These are phyloP conservation scores for Ceratobasidium sp. DNA, from an alignment of 1,284 basidiomycete species.

Conservation along the genomic window DNA sequence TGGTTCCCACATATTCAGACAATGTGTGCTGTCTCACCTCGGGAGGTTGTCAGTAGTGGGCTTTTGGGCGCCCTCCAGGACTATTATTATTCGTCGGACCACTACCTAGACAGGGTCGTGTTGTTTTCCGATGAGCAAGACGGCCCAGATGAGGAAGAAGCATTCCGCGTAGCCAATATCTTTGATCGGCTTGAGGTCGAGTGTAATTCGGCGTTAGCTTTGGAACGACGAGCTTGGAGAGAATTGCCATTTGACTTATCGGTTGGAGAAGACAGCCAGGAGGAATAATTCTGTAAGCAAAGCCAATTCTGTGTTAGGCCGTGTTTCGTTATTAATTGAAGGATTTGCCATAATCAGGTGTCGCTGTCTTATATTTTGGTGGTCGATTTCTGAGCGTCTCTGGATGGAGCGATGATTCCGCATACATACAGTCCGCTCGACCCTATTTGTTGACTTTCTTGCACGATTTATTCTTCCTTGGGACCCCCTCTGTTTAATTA, in stretches of 20 bases:
- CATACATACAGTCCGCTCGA: too few species aligned
- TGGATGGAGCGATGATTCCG: too few species aligned
- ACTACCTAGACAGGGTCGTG: neutral
- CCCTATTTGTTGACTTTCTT: too few species aligned
- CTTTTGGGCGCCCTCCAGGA: neutral
- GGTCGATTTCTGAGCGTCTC: too few species aligned
- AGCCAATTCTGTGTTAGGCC: too few species aligned
- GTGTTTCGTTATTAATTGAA: too few species aligned
- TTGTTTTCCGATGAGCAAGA: neutral
- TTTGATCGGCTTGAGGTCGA: neutral
- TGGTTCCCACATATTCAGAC: conserved; percentile 12
- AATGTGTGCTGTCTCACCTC: neutral
- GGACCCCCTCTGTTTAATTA: too few species aligned
- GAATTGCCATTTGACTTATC: neutral
- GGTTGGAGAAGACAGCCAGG: neutral
- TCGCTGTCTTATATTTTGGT: too few species aligned
- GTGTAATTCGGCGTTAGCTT: neutral
- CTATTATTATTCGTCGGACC: neutral
- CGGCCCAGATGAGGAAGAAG: neutral
- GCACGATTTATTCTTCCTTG: too few species aligned
- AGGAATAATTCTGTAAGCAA: too few species aligned
- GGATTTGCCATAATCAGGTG: too few species aligned
- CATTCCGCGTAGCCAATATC: neutral
- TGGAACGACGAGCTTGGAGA: neutral
- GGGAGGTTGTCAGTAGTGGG: neutral